These are phyloP conservation scores for Apiospora saccharicola DNA, from an alignment of 2,329 filamentous ascomycete genomes.

Conservation along the genomic window DNA sequence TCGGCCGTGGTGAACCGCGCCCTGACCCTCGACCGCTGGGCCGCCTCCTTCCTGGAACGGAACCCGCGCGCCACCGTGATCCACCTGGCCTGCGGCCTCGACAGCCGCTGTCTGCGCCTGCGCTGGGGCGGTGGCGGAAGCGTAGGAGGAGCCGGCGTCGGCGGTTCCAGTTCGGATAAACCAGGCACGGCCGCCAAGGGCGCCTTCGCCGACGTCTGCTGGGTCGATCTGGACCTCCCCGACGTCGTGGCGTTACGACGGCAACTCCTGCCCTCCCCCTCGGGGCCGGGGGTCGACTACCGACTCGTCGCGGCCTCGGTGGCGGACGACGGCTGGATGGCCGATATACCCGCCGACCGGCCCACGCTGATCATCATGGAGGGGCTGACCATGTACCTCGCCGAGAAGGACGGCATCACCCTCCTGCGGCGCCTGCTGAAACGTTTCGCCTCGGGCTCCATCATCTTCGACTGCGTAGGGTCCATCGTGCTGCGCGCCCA, in stretches of 20 bases:
- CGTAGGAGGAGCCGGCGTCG: neutral
- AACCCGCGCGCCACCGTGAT: slow-evolving; percentile 24
- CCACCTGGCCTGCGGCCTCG: slow-evolving; percentile 25
- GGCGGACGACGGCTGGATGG: slow-evolving; percentile 7
- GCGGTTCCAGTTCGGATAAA: neutral
- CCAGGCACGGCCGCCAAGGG: neutral
- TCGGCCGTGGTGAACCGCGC: neutral
- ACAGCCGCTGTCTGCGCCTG: slow-evolving; percentile 11
- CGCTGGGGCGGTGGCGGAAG: slow-evolving; percentile 13
- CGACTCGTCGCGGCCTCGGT: slow-evolving; percentile 14
- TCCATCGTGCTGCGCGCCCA: slow-evolving; percentile 4
- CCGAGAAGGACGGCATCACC: neutral
- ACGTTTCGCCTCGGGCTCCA: neutral
- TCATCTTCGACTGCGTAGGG: slow-evolving; percentile 21
- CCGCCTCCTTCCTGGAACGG: slow-evolving; percentile 7
- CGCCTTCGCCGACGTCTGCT: neutral
- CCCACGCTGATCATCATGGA: slow-evolving; percentile 22
- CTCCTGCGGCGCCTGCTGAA: slow-evolving; percentile 4
- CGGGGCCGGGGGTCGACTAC: slow-evolving; percentile 10
- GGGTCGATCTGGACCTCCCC: slow-evolving; percentile 22
- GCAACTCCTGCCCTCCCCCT: neutral
- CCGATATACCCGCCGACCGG: slow-evolving; percentile 13
- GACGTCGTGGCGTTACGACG: slow-evolving; percentile 20
- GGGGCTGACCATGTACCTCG: slow-evolving; percentile 18
- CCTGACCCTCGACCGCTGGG: slow-evolving; percentile 1